phyloP scores from a whole-genome alignment of 1,139 yeast genomes.

The Wickerhamomyces sp. region DNA sequence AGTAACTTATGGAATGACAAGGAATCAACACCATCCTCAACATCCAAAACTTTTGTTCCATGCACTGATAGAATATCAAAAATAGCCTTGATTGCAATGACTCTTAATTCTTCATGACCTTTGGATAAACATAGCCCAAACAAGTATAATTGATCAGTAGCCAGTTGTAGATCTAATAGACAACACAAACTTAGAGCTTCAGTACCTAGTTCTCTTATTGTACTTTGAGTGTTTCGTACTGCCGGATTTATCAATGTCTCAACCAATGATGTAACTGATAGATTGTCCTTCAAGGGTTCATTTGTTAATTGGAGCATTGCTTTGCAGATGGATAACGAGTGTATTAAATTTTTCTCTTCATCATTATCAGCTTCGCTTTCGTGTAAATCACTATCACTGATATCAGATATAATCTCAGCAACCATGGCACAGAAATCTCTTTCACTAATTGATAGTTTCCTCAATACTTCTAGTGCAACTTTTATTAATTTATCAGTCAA shows the following conservation, averaged over 20 bases:
- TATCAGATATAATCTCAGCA: slow-evolving; percentile 81
- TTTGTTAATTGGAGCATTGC: slow-evolving; percentile 66
- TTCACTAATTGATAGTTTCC: slow-evolving; percentile 70
- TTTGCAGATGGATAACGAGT: slow-evolving; percentile 67
- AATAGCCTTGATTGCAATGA: slow-evolving; percentile 61
- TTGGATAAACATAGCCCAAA: slow-evolving; percentile 62
- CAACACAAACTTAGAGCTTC: slow-evolving; percentile 79
- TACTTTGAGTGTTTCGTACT: slow-evolving; percentile 54
- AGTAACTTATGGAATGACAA: slow-evolving; percentile 60
- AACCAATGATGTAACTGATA: slow-evolving; percentile 66
- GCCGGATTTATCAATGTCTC: slow-evolving; percentile 84
- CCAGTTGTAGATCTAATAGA: slow-evolving; percentile 60
- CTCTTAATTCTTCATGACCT: slow-evolving; percentile 57
- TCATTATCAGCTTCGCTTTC: slow-evolving; percentile 30
- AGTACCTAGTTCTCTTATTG: slow-evolving; percentile 63
- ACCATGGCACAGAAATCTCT: slow-evolving; percentile 80
- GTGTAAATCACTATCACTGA: slow-evolving; percentile 62
- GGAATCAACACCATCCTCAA: slow-evolving; percentile 59
- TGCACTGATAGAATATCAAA: slow-evolving; percentile 76
- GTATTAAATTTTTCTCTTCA: slow-evolving; percentile 43
- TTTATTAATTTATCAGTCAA: slow-evolving; percentile 52
- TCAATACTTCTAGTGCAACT: slow-evolving; percentile 58
- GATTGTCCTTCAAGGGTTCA: slow-evolving; percentile 60
- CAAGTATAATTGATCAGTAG: slow-evolving; percentile 53
- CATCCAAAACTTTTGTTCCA: slow-evolving; percentile 64